Evolutionary conservation across 2,329 filamentous ascomycete genomes (phyloP).

Genomic region (Sarocladium brachiariae): DNA sequence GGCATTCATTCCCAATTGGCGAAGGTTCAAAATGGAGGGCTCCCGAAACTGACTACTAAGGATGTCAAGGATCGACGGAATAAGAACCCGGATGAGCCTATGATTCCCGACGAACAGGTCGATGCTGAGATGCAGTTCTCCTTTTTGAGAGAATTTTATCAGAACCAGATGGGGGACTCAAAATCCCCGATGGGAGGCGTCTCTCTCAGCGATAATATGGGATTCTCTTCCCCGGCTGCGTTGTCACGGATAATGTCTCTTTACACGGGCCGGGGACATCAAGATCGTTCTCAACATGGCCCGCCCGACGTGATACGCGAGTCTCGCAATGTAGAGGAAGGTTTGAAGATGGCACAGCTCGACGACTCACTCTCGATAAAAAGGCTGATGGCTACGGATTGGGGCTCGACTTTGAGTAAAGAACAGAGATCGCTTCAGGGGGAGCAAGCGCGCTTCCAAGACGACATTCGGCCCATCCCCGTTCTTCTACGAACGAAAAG

Average conservation of each 20-base stretch:
- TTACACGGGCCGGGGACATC: slow-evolving; percentile 62
- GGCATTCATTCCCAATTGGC: slow-evolving; percentile 77
- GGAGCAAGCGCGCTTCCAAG: slow-evolving; percentile 55
- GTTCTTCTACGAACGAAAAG: slow-evolving; percentile 84
- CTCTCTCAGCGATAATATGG: slow-evolving; percentile 28
- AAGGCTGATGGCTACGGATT: slow-evolving; percentile 51
- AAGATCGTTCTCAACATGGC: slow-evolving; percentile 55
- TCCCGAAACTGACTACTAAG: slow-evolving; percentile 40
- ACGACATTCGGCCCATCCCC: slow-evolving; percentile 73
- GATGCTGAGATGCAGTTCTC: slow-evolving; percentile 66
- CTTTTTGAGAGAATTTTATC: slow-evolving; percentile 74
- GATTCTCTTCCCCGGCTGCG: slow-evolving; percentile 70
- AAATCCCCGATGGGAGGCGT: slow-evolving; percentile 44
- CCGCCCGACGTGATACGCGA: slow-evolving; percentile 75
- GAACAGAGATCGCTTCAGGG: slow-evolving; percentile 43
- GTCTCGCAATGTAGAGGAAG: slow-evolving; percentile 63
- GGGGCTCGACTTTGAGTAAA: slow-evolving; percentile 52
- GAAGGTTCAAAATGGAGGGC: slow-evolving; percentile 59
- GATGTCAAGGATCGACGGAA: slow-evolving; percentile 47
- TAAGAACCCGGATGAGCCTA: slow-evolving; percentile 32
- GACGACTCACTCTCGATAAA: slow-evolving; percentile 57
- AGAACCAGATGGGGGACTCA: slow-evolving; percentile 63
- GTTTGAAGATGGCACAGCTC: slow-evolving; percentile 55
- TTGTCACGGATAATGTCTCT: slow-evolving; percentile 86
- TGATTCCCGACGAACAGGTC: slow-evolving; percentile 37